These are phyloP conservation scores for Epichloe baconii DNA, from an alignment of 2,329 filamentous ascomycete species.

Conservation along the genomic window DNA sequence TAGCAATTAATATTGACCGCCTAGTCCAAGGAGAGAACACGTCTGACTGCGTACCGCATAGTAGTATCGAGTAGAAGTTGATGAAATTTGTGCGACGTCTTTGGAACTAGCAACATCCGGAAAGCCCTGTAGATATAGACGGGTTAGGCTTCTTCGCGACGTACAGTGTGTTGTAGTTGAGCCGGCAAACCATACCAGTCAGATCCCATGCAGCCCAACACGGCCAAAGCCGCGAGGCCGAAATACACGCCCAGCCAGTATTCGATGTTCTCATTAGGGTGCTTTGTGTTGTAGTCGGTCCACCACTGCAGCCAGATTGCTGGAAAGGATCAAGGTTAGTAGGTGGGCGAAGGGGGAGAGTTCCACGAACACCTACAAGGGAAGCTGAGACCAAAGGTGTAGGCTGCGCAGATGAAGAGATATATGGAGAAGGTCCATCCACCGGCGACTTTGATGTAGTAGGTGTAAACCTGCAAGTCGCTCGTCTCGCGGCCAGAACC, in stretches of 20 bases:
- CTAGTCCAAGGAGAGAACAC: too few species aligned
- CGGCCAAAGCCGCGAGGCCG: slow-evolving; percentile 6
- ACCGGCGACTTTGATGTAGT: slow-evolving; percentile 10
- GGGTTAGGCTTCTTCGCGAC: neutral
- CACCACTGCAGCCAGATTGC: slow-evolving; percentile 15
- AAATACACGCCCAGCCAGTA: slow-evolving; percentile 12
- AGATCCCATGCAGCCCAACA: slow-evolving; percentile 7
- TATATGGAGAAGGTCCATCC: slow-evolving; percentile 7
- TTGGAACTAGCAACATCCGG: slow-evolving; percentile 15
- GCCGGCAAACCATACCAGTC: slow-evolving; percentile 7
- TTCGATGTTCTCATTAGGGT: slow-evolving; percentile 9
- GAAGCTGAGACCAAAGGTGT: slow-evolving; percentile 12
- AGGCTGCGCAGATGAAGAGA: slow-evolving; percentile 8
- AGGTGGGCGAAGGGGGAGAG: neutral
- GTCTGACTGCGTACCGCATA: slow-evolving; percentile 10
- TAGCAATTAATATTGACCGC: neutral
- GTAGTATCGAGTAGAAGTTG: slow-evolving; percentile 16
- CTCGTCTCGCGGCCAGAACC: slow-evolving; percentile 6
- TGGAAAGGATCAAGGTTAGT: neutral
- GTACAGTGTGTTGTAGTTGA: neutral
- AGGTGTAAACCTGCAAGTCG: slow-evolving; percentile 9
- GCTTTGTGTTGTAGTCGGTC: slow-evolving; percentile 10
- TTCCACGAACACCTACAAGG: slow-evolving; percentile 7
- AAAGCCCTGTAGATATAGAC: slow-evolving; percentile 7
- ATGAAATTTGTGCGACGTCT: slow-evolving; percentile 12